phyloP scores from a whole-genome alignment of 768 basidiomycete species.

The Boletus rubroflammeus region DNA sequence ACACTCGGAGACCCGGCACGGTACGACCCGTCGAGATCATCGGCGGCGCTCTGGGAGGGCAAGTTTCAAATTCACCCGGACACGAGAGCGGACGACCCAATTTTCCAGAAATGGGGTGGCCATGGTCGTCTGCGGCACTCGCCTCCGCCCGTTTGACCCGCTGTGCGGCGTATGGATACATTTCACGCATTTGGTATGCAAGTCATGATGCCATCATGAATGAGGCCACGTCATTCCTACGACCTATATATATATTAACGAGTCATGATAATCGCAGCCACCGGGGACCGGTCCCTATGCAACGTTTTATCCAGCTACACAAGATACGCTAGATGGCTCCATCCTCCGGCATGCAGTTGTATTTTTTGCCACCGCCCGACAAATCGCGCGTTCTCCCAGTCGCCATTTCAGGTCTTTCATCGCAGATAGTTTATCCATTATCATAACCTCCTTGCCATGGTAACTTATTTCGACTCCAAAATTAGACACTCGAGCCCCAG shows the following conservation, averaged over 20 bases:
- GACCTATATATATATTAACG: constrained; percentile 16
- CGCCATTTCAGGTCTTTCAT: background rate
- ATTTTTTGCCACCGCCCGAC: background rate
- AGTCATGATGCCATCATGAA: constrained; percentile 6
- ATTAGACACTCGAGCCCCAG: constrained; percentile 6
- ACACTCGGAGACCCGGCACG: constrained; percentile 72
- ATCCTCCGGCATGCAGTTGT: background rate
- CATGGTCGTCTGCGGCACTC: constrained; percentile 12
- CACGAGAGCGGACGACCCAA: constrained; percentile 64
- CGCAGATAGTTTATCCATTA: constrained; percentile 24
- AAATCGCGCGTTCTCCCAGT: background rate
- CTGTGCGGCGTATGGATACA: background rate
- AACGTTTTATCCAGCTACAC: background rate
- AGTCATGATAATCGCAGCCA: constrained; percentile 5
- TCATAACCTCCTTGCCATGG: constrained; percentile 6
- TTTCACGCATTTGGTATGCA: background rate
- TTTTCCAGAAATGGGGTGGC: constrained; percentile 33
- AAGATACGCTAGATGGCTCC: background rate
- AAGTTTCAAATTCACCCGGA: constrained; percentile 87
- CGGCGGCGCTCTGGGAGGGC: constrained; percentile 81
- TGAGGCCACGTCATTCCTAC: constrained; percentile 1
- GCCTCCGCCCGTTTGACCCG: constrained; percentile 17
- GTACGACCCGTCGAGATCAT: constrained; percentile 74
- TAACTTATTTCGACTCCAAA: constrained; percentile 16
- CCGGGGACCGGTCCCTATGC: constrained; percentile 11